Base-by-base conservation (phyloP, 768 basidiomycete species). In the Amanita jacksonii region DNA sequence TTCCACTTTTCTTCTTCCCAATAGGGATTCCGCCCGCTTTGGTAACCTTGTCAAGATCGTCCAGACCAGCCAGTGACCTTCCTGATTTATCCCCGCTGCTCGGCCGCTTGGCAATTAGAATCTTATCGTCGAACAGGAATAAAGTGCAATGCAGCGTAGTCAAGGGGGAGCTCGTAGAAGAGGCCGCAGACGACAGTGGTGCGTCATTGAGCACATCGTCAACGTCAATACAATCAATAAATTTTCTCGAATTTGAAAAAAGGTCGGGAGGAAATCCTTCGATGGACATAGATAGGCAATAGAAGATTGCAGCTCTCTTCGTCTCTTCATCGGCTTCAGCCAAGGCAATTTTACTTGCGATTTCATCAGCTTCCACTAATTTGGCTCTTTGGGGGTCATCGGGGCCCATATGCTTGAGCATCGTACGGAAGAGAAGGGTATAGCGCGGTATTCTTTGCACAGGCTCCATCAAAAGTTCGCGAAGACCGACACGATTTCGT, bases 401-500 rank as follows among this genome's bases (percentile, higher is more conserved):
- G 0, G 74, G 75, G 10, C 76, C 72, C 85, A 97, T 87, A 55
- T 86, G 75, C 62, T 92, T 90, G 56, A 93, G 67, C 83, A 98
- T 98, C 4, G 75, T 86, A 47, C 88, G 83, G 62, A 94, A 89
- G 51, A 98, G 72, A 19, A 98, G 69, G 1, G 90, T 93, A 62
- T 97, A 97, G 51, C 94, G 73, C 3, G 93, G 92, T 55, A 98
- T 90, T 25, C 93, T 80, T 56, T 98, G 93, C 4, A 96, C 89
- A 12, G 93, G 93, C 52, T 98, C 93, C 81, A 94, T 94, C 16
- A 97, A 72, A 38, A 96, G 75, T 58, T 94, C 92, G 20, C 92
- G 76, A 43, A 97, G 68, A 34, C 88, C 91, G 45, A 94, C 76
- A 31, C 90, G 85, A 57, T 87, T 91, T 53, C 73, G 73, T 23